A percentile compares a stretch with the other conserved stretches of the same genome.
These are phyloP conservation scores for Angomonas desouzai DNA, from an alignment of 208 protist species.

Conservation along the genomic window DNA sequence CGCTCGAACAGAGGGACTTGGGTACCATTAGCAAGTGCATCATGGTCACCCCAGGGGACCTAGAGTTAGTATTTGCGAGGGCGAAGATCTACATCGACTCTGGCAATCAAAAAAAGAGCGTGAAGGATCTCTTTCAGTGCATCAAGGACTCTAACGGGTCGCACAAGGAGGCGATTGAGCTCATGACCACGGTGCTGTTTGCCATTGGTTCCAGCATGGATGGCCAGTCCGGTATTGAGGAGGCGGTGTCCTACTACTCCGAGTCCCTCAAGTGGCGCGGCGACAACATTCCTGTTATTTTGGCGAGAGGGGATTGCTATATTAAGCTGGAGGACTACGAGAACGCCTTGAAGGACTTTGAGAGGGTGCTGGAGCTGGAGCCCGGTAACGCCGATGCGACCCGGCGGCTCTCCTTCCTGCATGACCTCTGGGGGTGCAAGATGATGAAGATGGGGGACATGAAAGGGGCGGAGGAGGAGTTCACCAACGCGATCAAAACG, in stretches of 20 bases:
- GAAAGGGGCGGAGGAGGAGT: slow-evolving; percentile 69
- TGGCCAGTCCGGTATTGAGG: slow-evolving; percentile 40
- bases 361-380: slow-evolving; percentile 48
- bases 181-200: slow-evolving; percentile 83
- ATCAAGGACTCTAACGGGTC: slow-evolving; percentile 79
- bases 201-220: slow-evolving; percentile 51
- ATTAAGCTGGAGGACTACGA: slow-evolving; percentile 75
- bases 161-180: slow-evolving; percentile 72
- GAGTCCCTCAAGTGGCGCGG: slow-evolving; percentile 82
- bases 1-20: slow-evolving; percentile 53
- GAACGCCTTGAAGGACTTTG: slow-evolving; percentile 69
- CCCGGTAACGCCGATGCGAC: slow-evolving; percentile 47
- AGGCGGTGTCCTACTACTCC: slow-evolving; percentile 82
- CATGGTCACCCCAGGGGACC: slow-evolving; percentile 67
- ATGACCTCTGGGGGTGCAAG: slow-evolving; percentile 79
- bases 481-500: slow-evolving; percentile 80
- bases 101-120: slow-evolving; percentile 58
- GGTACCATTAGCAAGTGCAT: slow-evolving; percentile 81
- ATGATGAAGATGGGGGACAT: slow-evolving; percentile 46
- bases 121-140: slow-evolving; percentile 80
- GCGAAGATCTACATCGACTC: slow-evolving; percentile 63
- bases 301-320: slow-evolving; percentile 86
- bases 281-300: slow-evolving; percentile 78
- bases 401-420: slow-evolving; percentile 67
- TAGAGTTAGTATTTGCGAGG: slow-evolving; percentile 66